A percentile compares a stretch with the other conserved stretches of the same genome.
phyloP scores from a whole-genome alignment of 805 yeast species.

The Schizosaccharomyces japonicus region DNA sequence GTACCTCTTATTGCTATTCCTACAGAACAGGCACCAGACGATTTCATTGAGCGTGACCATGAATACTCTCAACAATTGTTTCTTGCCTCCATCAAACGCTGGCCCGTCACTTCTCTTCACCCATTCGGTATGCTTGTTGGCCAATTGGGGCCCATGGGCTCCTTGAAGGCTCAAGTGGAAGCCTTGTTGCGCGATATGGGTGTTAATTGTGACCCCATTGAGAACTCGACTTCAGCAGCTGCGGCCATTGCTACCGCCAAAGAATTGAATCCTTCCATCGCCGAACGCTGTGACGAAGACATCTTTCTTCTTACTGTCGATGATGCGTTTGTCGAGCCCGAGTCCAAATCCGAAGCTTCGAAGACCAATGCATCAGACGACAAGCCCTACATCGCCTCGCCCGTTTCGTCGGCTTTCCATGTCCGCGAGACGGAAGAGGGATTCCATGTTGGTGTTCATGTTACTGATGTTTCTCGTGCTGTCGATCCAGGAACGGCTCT shows the following conservation, averaged over 20 bases:
- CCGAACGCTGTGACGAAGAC: conserved; percentile 6
- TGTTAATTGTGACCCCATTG: conserved; percentile 20
- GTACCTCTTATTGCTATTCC: conserved; percentile 96
- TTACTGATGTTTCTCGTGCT: conserved; percentile 52
- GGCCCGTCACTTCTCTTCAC: conserved; percentile 97
- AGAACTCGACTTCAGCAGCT: conserved; percentile 17
- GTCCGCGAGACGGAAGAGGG: conserved; percentile 9
- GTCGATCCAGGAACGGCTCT: conserved; percentile 49
- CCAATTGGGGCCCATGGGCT: conserved; percentile 61
- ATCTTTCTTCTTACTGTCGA: conserved; percentile 3
- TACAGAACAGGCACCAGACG: conserved; percentile 90
- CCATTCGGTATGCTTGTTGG: conserved; percentile 89
- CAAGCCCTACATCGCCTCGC: neutral
- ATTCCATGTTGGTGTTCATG: conserved; percentile 64
- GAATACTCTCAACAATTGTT: conserved; percentile 58
- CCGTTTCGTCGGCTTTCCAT: conserved; percentile 1
- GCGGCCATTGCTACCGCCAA: conserved; percentile 16
- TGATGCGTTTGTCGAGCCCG: conserved; percentile 9
- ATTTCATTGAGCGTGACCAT: conserved; percentile 80
- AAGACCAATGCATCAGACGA: conserved; percentile 5
- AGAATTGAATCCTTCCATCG: conserved; percentile 9
- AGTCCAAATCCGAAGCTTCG: conserved; percentile 6
- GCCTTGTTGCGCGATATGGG: conserved; percentile 57
- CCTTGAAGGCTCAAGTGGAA: conserved; percentile 55
- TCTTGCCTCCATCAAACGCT: conserved; percentile 86